Percentiles rank a stretch among this genome's conserved stretches.
phyloP scores from a whole-genome alignment of 768 basidiomycete genomes.

The Termitomyces sp. region DNA sequence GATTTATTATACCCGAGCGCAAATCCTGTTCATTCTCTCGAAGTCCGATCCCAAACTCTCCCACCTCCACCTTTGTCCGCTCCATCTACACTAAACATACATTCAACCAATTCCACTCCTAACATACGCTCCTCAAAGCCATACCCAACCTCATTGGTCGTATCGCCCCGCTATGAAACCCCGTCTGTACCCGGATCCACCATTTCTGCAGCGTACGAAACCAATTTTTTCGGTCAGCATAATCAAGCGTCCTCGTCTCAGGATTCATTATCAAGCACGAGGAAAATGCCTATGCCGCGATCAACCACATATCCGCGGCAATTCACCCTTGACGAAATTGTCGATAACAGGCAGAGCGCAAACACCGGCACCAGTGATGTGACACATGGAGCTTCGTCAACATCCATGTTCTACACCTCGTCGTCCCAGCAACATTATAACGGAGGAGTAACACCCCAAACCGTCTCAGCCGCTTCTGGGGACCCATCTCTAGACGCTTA shows the following conservation, averaged over 20 bases:
- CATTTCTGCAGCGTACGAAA: slow-evolving; percentile 28
- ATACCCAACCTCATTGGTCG: slow-evolving; percentile 35
- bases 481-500: slow-evolving; percentile 13
- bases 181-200: slow-evolving; percentile 30
- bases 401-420: slow-evolving; percentile 10
- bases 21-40: slow-evolving; percentile 13
- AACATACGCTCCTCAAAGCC: slow-evolving; percentile 28
- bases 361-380: slow-evolving; percentile 17
- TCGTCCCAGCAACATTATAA: slow-evolving; percentile 8
- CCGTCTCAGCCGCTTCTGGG: slow-evolving; percentile 19
- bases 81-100: slow-evolving; percentile 14
- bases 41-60: slow-evolving; percentile 18
- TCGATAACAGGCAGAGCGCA: slow-evolving; percentile 21
- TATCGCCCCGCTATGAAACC: slow-evolving; percentile 35
- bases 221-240: slow-evolving; percentile 22
- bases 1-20: slow-evolving; percentile 22
- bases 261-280: slow-evolving; percentile 5
- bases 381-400: slow-evolving; percentile 11
- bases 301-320: slow-evolving; percentile 28
- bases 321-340: slow-evolving; percentile 35
- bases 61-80: slow-evolving; percentile 23
- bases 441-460: slow-evolving; percentile 17
- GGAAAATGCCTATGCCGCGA: slow-evolving; percentile 5
- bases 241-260: slow-evolving; percentile 5
- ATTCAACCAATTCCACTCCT: slow-evolving; percentile 14